Conservation (phyloP, 148 eudicot genomes). For the Diospyros lotus region DNA sequence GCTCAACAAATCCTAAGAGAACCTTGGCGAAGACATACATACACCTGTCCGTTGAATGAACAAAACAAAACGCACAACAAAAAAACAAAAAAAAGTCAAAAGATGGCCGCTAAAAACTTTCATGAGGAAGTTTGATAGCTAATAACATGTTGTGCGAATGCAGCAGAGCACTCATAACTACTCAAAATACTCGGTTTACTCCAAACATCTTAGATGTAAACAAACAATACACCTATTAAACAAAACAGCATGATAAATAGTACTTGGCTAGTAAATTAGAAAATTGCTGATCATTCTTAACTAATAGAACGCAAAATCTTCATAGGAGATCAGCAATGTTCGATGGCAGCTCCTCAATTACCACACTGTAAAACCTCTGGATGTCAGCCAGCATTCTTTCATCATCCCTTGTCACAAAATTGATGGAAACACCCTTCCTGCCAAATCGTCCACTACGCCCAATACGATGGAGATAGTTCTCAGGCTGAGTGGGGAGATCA, state of each 20-base stretch:
- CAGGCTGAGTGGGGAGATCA: slow-evolving; percentile 35
- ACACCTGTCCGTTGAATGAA: no score
- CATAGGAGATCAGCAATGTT: slow-evolving; percentile 32
- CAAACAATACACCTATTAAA: neutral
- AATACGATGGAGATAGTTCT: slow-evolving; percentile 35
- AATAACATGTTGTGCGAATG: no score
- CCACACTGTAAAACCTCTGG: slow-evolving; percentile 35
- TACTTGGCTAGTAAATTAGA: neutral
- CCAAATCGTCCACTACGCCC: slow-evolving; percentile 38
- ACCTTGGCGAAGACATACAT: no score
- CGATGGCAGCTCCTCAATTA: slow-evolving; percentile 29
- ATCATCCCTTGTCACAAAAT: slow-evolving; percentile 26
- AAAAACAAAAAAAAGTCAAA: no score
- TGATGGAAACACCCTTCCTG: slow-evolving; percentile 35
- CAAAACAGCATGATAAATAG: neutral
- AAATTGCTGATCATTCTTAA: slow-evolving; percentile 11
- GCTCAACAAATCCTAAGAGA: no score
- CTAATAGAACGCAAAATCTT: slow-evolving; percentile 5
- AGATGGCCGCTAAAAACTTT: no score
- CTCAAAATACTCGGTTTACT: neutral
- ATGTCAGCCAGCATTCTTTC: slow-evolving; percentile 31
- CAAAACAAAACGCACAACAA: no score
- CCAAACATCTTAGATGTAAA: neutral
- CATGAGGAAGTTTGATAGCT: no score
- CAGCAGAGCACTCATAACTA: neutral